These are phyloP conservation scores for Kwoniella pini DNA, from an alignment of 768 basidiomycete species.

Conservation along the genomic window DNA sequence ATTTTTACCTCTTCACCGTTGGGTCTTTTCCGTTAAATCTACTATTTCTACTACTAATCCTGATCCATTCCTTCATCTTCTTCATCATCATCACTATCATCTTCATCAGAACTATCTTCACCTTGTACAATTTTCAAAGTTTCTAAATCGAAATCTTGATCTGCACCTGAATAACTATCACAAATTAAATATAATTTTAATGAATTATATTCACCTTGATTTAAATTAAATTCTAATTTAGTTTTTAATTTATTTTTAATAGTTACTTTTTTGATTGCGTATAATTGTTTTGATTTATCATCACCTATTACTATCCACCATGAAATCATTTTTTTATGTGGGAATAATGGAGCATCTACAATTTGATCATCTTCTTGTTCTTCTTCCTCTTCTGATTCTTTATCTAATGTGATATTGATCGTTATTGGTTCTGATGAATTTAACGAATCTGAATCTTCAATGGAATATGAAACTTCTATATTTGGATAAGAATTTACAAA, in stretches of 20 bases:
- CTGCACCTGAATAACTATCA: conserved; percentile 83
- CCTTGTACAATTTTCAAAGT: conserved; percentile 85
- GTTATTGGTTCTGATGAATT: conserved; percentile 81
- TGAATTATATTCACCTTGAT: conserved; percentile 71
- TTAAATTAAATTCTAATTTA: conserved; percentile 85
- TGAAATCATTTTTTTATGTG: conserved; percentile 82
- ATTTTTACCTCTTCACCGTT: too few relatives aligned
- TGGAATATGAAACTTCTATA: conserved; percentile 82
- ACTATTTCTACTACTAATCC: conserved; percentile 24
- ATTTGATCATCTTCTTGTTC: conserved; percentile 68
- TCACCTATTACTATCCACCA: conserved; percentile 99
- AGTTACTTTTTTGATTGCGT: conserved; percentile 85
- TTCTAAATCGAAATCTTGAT: conserved; percentile 84
- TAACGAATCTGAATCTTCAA: conserved; percentile 79
- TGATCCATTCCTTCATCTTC: conserved; percentile 59
- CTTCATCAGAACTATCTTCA: conserved; percentile 79
- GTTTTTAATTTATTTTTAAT: conserved; percentile 66
- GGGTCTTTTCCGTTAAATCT: neutral
- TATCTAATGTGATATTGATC: conserved; percentile 73
- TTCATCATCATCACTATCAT: conserved; percentile 59
- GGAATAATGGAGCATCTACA: conserved; percentile 93
- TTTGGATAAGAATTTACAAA: conserved; percentile 98
- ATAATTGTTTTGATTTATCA: conserved; percentile 67
- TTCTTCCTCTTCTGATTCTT: conserved; percentile 72
- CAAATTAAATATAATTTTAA: conserved; percentile 89